Base-by-base conservation (phyloP, 179 eudicot species). In the Silene coronaria region DNA sequence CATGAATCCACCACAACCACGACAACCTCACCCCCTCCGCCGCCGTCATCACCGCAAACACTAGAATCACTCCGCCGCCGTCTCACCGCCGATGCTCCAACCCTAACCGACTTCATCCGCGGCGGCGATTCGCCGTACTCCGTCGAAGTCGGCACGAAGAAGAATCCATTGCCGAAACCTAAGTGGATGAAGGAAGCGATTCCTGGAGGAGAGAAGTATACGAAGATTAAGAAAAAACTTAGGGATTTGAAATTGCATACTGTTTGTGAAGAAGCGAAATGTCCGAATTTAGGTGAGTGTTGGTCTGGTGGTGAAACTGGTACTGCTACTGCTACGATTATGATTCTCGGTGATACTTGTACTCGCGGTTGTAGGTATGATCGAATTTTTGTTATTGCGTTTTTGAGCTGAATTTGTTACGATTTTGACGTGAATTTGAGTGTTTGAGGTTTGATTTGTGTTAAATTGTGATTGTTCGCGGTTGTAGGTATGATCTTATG, bases 241-340 rank as follows among this genome's bases (percentile, higher is more conserved):
- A 80, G 93, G 79, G 97, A 91, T 11, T 81, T 90, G 88, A 93
- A 91, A 65, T 85, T 93, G 51, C 96, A 93, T 68, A 93, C 98
- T 6, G 98, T 93, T 38, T 93, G 98, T 61, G 98, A 93, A 79
- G 98, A 93, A 82, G 98, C 98, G 8, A 82, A 83, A 62, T 93
- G 97, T 75, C 98, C 98, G 23, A 93, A 91, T 89, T 81, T 93
- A 77, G 98, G 97, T 1, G 98, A 91, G 70, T 93, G 98, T 70
- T 93, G 98, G 98, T 91, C 97, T n/a, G 98, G 98, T 28, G 98
- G 98, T 13, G 97, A 93, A 46, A 93, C 97, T 1, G 98, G 98
- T 46, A 91, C 98, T 2, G 97, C 98, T 26, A 93, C 98, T 0
- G 98, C 98, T 24, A 93, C 98, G 9, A 93, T 93, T 65, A 93